Conservation (phyloP, 2,329 filamentous ascomycete genomes). For the Aureobasidium zeae region DNA sequence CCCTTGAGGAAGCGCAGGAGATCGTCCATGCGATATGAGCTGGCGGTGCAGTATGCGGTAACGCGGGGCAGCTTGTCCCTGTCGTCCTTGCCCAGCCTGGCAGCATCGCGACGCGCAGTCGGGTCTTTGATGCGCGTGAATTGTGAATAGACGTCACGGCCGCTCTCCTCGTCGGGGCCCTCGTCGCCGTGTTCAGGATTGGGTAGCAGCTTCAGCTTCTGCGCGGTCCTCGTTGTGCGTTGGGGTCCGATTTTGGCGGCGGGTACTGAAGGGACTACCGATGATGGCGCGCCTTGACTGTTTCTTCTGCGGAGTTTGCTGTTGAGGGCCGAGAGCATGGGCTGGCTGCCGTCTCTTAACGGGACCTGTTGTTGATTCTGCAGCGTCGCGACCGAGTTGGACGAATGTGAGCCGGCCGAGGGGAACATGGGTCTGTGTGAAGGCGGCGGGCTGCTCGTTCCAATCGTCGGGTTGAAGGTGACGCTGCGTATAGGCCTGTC, state of each 20-base stretch:
- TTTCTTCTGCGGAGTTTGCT: conserved; percentile 80
- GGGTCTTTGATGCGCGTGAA: conserved; percentile 97
- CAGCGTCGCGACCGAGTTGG: conserved; percentile 26
- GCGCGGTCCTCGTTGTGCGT: conserved; percentile 85
- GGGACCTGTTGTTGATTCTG: too few relatives aligned
- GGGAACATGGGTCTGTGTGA: conserved; percentile 29
- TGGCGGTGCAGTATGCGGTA: conserved; percentile 92
- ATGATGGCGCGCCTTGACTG: conserved; percentile 59
- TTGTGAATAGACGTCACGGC: conserved; percentile 92
- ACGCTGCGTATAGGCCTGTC: conserved; percentile 51
- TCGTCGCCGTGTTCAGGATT: conserved; percentile 77
- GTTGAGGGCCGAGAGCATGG: conserved; percentile 71
- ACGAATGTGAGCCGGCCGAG: conserved; percentile 25
- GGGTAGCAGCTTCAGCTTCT: conserved; percentile 94
- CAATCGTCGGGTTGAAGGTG: conserved; percentile 61
- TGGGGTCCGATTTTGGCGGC: conserved; percentile 80
- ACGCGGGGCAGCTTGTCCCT: conserved; percentile 78
- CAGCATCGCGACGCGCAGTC: conserved; percentile 82
- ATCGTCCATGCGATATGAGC: conserved; percentile 80
- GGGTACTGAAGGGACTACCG: conserved; percentile 32
- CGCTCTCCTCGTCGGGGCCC: conserved; percentile 74
- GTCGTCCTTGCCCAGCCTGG: conserved; percentile 86
- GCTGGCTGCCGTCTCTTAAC: conserved; percentile 36
- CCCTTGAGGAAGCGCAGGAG: conserved; percentile 88
- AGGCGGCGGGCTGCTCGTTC: conserved; percentile 34